These are phyloP conservation scores for Chaetomium sp. DNA, from an alignment of 2,329 filamentous ascomycete species.

Conservation along the genomic window DNA sequence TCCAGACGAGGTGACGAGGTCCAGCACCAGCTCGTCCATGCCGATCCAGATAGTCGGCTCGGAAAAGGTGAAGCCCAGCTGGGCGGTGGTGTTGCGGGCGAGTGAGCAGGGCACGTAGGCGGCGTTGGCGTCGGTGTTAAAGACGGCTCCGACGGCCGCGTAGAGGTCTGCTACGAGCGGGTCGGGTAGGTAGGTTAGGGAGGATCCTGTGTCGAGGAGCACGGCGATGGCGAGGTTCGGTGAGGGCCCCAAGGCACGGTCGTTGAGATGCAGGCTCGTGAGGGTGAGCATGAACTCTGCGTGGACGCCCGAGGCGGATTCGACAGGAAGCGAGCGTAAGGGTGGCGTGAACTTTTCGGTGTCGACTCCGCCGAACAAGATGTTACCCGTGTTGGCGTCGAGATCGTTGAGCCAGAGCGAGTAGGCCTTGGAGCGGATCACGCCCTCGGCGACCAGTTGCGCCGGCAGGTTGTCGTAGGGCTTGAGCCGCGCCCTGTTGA, in stretches of 20 bases:
- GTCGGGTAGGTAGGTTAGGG: slow-evolving; percentile 60
- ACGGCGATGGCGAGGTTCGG: slow-evolving; percentile 49
- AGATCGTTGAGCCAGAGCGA: slow-evolving; percentile 72
- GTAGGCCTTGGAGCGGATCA: slow-evolving; percentile 62
- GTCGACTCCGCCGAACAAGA: slow-evolving; percentile 72
- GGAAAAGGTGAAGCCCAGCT: slow-evolving; percentile 50
- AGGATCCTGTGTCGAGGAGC: slow-evolving; percentile 65
- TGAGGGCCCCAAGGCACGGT: slow-evolving; percentile 34
- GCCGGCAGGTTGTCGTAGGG: slow-evolving; percentile 65
- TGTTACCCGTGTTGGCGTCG: slow-evolving; percentile 55
- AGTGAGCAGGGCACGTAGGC: slow-evolving; percentile 58
- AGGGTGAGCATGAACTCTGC: slow-evolving; percentile 64
- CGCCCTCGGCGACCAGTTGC: slow-evolving; percentile 52
- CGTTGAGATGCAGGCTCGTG: slow-evolving; percentile 48
- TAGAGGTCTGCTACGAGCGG: slow-evolving; percentile 49
- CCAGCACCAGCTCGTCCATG: slow-evolving; percentile 54
- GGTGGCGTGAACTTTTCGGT: slow-evolving; percentile 55
- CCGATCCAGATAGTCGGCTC: slow-evolving; percentile 47
- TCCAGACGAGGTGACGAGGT: slow-evolving; percentile 42
- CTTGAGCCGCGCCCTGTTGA: slow-evolving; percentile 46
- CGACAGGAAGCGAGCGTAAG: slow-evolving; percentile 61
- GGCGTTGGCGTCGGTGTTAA: slow-evolving; percentile 43
- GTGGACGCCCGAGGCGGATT: slow-evolving; percentile 45
- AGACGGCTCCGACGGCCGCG: slow-evolving; percentile 52
- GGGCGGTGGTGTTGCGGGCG: slow-evolving; percentile 32